Base-by-base conservation (phyloP, 2,329 filamentous ascomycete genomes). In the Monilinia polystroma region DNA sequence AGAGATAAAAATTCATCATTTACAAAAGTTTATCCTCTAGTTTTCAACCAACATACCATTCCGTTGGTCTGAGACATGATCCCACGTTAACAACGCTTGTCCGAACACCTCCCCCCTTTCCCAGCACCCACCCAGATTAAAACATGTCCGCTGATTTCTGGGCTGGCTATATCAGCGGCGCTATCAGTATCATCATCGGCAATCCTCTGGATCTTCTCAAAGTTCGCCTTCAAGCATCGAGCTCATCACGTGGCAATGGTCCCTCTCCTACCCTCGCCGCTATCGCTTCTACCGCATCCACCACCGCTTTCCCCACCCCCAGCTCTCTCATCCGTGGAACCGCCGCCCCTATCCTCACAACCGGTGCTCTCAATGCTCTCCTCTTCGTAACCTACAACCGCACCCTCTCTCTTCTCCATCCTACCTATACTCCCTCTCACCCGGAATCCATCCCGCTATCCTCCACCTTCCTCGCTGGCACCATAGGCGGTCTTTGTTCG, bases 311-410 rank as follows among this genome's bases (percentile, higher is more conserved):
- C 68, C 72, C 77, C 63, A 76, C 72, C 47, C 76, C 78, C 14
- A 74, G 77, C 43, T 76, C 79, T 18, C 76, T 85, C 18, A 78
- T 85, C 23, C 80, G 84, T 11, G 94, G 94, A 70, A 87, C 90
- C 14, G 90, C 93, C 32, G 93, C 93, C 47, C 94, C 94, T 0
- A 89, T 97, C 49, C 81, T 97, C 5, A 92, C 92, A 72, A 97
- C 97, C 78, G 94, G 94, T 70, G 92, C 91, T 26, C 84, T 98
- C 68, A 97, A 97, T 76, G 93, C 92, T 51, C 81, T 97, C 20
- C 87, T 97, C 26, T 97, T 97, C 79, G 87, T 94, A 72, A 89
- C 90, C 1, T 98, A 97, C 80, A 97, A 97, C 77, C 90, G 91
- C 67, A 89, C 88, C n/a, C 85, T 94, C 73, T 81, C 82, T 29